Evolutionary conservation across 176 grass and related monocot species (phyloP).

Genomic region (Aegilops umbellulata): DNA sequence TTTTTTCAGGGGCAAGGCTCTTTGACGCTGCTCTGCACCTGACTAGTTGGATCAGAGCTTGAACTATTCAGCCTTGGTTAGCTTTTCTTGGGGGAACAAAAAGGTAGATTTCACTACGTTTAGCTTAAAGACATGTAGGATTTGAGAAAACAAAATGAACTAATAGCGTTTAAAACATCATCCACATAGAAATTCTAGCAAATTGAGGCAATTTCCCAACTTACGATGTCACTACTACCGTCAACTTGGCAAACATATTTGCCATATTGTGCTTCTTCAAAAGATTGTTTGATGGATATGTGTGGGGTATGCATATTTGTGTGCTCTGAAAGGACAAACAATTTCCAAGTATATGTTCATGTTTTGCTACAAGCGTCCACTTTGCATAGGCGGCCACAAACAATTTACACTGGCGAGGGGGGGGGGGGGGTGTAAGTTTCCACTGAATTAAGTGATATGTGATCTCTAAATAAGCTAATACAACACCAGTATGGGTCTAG

Average conservation of each 20-base stretch:
- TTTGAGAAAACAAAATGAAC: neutral
- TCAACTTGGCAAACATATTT: neutral
- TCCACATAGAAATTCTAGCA: neutral
- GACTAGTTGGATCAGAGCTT: too few relatives aligned
- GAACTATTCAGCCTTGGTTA: neutral
- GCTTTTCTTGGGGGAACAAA: too few relatives aligned
- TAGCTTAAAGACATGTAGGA: neutral
- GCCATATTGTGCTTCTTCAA: neutral
- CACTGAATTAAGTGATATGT: neutral
- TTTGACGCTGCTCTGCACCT: too few relatives aligned
- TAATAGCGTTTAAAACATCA: neutral
- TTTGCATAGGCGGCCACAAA: neutral
- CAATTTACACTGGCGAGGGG: neutral
- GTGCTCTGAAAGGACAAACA: too few relatives aligned
- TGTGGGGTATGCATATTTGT: neutral
- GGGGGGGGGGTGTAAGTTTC: neutral
- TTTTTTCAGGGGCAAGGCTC: too few relatives aligned
- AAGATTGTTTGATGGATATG: neutral
- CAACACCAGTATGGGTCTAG: neutral
- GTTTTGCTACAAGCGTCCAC: neutral
- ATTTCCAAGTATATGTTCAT: too few relatives aligned
- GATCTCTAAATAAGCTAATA: neutral
- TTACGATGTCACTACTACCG: neutral
- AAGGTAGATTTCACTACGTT: neutral
- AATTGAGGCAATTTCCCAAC: neutral